Evolutionary conservation across 1,284 basidiomycete species (phyloP), one percentile per base, ranked within the genome.

Genomic region (Inonotus hispidus): DNA sequence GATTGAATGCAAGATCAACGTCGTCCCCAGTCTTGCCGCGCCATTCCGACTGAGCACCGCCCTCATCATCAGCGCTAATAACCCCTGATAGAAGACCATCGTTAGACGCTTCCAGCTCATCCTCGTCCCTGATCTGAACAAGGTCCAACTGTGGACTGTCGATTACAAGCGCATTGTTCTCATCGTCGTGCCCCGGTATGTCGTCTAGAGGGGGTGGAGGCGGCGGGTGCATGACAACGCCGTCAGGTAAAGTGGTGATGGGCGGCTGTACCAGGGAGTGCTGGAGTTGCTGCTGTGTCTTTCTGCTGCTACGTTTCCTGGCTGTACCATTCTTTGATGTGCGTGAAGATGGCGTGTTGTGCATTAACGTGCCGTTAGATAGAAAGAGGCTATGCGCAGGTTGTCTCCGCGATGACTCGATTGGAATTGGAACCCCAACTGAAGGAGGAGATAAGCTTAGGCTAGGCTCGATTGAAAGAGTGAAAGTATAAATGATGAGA

Each of bases 321-420:
- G 52, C 21, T 29, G 35, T 38, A 23, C 45, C 62, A 63, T 63
- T 43, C 62, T 60, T 63, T 61, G 63, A 64, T 64, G 63, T 57
- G 63, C 56, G 59, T 46, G 63, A 58, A 27, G 63, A 54, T 32
- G 63, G 63, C 63, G 63, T 64, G 63, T 60, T 53, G 59, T 60
- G 35, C 63, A 64, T 64, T 53, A 64, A 64, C 47, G 41, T 19
- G 43, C 38, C 29, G 56, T 60, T 47, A 32, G 39, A 60, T 10
- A 32, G 4, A 32, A 8, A 8, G 32, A 35, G 52, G 58, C 39
- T 55, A 43, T 43, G 50, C 52, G 52, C 58, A 43, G 23, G 23
- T 10, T 6, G 27, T 49, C n/a, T 14, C 14, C n/a, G 23, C 19
- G 41, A 43, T n/a, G 16, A 16, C 19, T 43, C 16, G 16, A 43